Evolutionary conservation across 164 flowering plant species (phyloP).

Genomic region (Sextonia rubra): DNA sequence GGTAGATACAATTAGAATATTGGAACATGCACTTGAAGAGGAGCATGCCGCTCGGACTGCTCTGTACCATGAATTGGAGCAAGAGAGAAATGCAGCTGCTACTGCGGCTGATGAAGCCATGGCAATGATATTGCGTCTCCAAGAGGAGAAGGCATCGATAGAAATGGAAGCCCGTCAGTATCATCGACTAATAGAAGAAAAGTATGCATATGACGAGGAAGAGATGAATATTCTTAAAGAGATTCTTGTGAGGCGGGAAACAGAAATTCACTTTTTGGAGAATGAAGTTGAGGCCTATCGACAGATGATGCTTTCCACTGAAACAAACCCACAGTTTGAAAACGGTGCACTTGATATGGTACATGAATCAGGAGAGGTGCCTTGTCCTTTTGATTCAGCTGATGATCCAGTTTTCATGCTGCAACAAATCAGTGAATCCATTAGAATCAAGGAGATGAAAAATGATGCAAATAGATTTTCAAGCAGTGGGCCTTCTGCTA

Average conservation of each 20-base stretch:
- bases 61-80: constrained; percentile 68
- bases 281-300: constrained; percentile 81
- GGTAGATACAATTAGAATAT: constrained; percentile 26
- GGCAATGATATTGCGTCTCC: constrained; percentile 92
- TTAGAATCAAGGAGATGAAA: constrained; percentile 25
- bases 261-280: constrained; percentile 74
- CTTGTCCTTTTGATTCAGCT: constrained; percentile 17
- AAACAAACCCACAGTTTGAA: constrained; percentile 28
- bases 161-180: constrained; percentile 91
- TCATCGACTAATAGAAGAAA: constrained; percentile 81
- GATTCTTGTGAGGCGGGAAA: constrained; percentile 72
- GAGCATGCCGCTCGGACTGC: constrained; percentile 56
- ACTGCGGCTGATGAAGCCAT: constrained; percentile 92
- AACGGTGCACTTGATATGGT: constrained; percentile 15
- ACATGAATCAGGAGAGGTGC: constrained; percentile 9
- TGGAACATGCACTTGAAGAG: constrained; percentile 66
- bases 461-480: constrained; percentile 12
- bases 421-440: constrained; percentile 38
- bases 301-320: constrained; percentile 28
- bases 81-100: constrained; percentile 93
- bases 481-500: constrained; percentile 17
- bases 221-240: constrained; percentile 90
- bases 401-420: constrained; percentile 45
- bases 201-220: constrained; percentile 78
- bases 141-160: constrained; percentile 81